Conservation (phyloP, 192 early-diverging fungal genomes). For the Haplosporangium gracile region DNA sequence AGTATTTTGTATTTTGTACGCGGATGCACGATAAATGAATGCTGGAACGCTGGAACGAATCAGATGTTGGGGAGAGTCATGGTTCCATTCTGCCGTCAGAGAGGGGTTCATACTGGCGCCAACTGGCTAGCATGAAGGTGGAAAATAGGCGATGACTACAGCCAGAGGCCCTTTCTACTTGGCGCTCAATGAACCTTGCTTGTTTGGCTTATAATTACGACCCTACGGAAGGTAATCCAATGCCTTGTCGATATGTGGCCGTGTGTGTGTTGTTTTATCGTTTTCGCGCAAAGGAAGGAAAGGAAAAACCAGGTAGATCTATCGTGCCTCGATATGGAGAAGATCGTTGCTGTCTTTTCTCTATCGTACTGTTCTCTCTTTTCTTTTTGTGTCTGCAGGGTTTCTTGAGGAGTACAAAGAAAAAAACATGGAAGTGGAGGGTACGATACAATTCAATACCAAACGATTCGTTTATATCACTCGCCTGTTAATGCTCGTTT, state of each 20-base stretch:
- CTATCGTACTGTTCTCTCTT: not conserved
- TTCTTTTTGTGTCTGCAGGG: not conserved
- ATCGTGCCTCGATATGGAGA: conserved; percentile 4
- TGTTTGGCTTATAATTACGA: not conserved
- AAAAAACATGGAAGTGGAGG: not conserved
- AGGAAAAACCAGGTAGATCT: not conserved
- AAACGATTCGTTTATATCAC: not conserved
- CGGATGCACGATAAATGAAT: not conserved
- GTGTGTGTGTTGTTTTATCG: not conserved
- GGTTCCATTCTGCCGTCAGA: not conserved
- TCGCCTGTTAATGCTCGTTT: not conserved
- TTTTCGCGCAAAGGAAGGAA: not conserved
- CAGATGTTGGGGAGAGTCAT: not conserved
- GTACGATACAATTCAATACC: not conserved
- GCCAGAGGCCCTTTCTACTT: not conserved
- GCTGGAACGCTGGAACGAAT: not conserved
- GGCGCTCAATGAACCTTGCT: not conserved
- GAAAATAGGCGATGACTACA: not conserved
- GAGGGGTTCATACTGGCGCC: not conserved
- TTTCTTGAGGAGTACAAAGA: not conserved
- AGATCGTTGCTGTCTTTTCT: not conserved
- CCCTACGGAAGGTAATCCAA: not conserved
- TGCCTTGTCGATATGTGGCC: not conserved
- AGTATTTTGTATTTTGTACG: not conserved
- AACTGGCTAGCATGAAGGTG: too few species aligned